These are phyloP conservation scores for Pezicula radicicola DNA, from an alignment of 2,329 filamentous ascomycete genomes.

Conservation along the genomic window DNA sequence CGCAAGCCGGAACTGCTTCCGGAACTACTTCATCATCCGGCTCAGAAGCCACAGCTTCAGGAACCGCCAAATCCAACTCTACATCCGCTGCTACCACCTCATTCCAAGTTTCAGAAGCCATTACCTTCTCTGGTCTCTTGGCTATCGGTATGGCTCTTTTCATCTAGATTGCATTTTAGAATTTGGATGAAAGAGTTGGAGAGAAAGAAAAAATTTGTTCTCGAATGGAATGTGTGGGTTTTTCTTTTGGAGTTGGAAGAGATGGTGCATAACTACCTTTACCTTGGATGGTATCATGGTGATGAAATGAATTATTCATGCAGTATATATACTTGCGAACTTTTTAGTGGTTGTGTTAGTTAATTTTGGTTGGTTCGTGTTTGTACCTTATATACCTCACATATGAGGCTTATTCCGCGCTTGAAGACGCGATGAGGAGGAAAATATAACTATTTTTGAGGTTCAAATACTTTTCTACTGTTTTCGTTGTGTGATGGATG, in stretches of 20 bases:
- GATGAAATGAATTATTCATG: neutral
- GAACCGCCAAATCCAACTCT: neutral
- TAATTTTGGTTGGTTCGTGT: neutral
- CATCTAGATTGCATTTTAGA: constrained; percentile 5
- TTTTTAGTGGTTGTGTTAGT: neutral
- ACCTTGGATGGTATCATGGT: no score
- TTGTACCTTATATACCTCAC: neutral
- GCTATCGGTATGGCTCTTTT: constrained; percentile 14
- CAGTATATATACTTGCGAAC: neutral
- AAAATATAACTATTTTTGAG: neutral
- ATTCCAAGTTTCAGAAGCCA: neutral
- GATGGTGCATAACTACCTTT: no score
- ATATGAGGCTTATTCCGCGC: neutral
- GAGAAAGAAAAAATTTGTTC: neutral
- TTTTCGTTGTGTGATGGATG: no score
- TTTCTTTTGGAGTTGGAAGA: no score
- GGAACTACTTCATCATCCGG: no score
- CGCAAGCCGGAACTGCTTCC: constrained; percentile 3
- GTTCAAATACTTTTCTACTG: no score
- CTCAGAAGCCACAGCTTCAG: no score
- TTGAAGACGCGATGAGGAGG: neutral
- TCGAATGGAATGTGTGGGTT: neutral
- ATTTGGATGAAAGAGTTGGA: neutral
- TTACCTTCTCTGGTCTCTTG: constrained; percentile 9
- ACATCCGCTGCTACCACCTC: neutral